phyloP scores from a whole-genome alignment of 257 asterid species.

The Rehmannia glutinosa region DNA sequence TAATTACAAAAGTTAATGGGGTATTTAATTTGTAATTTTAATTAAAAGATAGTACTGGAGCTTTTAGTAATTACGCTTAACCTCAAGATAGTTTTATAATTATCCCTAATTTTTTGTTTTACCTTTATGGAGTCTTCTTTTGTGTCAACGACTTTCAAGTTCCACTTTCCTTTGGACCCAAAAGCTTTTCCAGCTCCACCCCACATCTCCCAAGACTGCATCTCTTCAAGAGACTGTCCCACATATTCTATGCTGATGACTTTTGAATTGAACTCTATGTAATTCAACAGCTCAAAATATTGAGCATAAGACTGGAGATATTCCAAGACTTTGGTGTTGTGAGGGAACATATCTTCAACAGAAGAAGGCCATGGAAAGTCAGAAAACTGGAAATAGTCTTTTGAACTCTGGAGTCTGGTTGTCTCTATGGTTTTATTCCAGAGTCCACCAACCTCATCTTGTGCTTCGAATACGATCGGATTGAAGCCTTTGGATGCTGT shows the following conservation, averaged over 20 bases:
- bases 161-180: constrained; percentile 84
- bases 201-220: too few species aligned
- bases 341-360: constrained; percentile 27
- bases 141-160: constrained; percentile 28
- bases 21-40: too few species aligned
- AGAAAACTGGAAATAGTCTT: constrained; percentile 28
- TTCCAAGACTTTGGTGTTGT: constrained; percentile 20
- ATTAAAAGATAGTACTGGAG: too few species aligned
- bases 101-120: too few species aligned
- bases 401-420: constrained; percentile 33
- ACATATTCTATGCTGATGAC: constrained; percentile 37
- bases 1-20: too few species aligned
- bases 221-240: too few species aligned
- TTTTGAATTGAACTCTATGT: constrained; percentile 30
- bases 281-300: constrained; percentile 25
- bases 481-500: constrained; percentile 31
- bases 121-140: constrained; percentile 29
- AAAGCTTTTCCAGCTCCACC: too few species aligned
- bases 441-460: constrained; percentile 37
- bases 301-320: constrained; percentile 48
- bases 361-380: constrained; percentile 58
- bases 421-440: constrained; percentile 48
- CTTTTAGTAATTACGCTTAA: too few species aligned
- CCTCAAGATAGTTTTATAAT: too few species aligned
- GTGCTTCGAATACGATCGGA: constrained; percentile 41